Evolutionary conservation across 2,329 filamentous ascomycete genomes (phyloP).

Genomic region (Bipolaris gigantea): DNA sequence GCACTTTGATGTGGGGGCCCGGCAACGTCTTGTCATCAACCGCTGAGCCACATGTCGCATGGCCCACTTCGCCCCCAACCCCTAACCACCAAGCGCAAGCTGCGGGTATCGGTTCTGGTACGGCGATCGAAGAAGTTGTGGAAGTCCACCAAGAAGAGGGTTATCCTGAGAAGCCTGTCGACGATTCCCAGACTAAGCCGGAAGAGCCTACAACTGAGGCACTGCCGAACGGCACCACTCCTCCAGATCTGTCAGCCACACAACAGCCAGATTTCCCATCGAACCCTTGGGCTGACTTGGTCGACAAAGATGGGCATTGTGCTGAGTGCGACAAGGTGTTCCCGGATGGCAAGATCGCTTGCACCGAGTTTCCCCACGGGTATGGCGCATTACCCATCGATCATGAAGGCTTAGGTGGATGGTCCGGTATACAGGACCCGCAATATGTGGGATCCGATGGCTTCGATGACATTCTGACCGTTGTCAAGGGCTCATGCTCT

Average conservation of each 20-base stretch:
- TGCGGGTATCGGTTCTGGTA: constrained; percentile 4
- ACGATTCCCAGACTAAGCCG: not conserved
- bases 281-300: constrained; percentile 19
- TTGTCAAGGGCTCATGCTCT: constrained; percentile 61
- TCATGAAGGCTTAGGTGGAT: constrained; percentile 73
- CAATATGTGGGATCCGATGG: constrained; percentile 38
- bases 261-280: constrained; percentile 22
- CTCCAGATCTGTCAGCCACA: constrained; percentile 30
- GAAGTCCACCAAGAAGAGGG: not conserved
- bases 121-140: not conserved
- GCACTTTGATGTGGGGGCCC: constrained; percentile 66
- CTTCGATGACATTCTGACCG: constrained; percentile 63
- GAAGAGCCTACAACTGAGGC: not conserved
- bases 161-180: not conserved
- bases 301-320: constrained; percentile 29
- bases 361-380: constrained; percentile 71
- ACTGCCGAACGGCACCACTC: constrained; percentile 10
- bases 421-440: constrained; percentile 73
- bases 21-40: constrained; percentile 55
- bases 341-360: constrained; percentile 72
- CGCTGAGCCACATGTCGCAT: constrained; percentile 8
- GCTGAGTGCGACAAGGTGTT: constrained; percentile 68
- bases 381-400: constrained; percentile 76
- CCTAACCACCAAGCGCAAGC: constrained; percentile 8
- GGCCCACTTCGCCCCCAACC: constrained; percentile 24